Conservation (phyloP, 169 alveolate genomes). For the Plasmodium malariae region DNA sequence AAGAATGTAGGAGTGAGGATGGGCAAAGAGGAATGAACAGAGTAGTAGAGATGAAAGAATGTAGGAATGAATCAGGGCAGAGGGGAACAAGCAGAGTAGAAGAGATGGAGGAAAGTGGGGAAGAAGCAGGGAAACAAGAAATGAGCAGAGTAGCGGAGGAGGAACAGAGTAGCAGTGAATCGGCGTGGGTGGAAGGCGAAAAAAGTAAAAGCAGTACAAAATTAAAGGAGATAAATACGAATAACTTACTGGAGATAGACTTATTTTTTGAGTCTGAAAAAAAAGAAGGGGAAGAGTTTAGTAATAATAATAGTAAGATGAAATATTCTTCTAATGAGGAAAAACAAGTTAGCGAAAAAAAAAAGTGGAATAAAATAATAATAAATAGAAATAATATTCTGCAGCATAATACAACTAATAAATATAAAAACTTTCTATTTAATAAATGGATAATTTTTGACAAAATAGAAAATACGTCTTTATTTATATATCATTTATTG, state of each 20-base stretch:
- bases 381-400: slow-evolving; percentile 71
- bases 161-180: too few relatives aligned
- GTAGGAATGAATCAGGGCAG: too few relatives aligned
- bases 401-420: slow-evolving; percentile 69
- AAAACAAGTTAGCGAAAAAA: slow-evolving; percentile 10
- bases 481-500: slow-evolving; percentile 50
- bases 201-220: too few relatives aligned
- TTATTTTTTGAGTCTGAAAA: not conserved
- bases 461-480: slow-evolving; percentile 43
- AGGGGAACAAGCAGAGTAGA: too few relatives aligned
- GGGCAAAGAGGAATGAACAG: too few relatives aligned
- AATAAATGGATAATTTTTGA: slow-evolving; percentile 51
- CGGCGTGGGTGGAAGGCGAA: too few relatives aligned
- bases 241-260: not conserved
- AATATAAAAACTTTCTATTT: slow-evolving; percentile 59
- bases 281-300: not conserved
- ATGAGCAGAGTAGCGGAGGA: too few relatives aligned
- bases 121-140: too few relatives aligned
- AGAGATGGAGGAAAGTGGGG: too few relatives aligned
- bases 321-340: not conserved
- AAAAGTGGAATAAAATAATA: slow-evolving; percentile 71
- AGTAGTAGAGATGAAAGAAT: too few relatives aligned
- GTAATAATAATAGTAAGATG: not conserved
- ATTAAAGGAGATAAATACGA: too few relatives aligned
- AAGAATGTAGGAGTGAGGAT: too few relatives aligned